phyloP scores from a whole-genome alignment of 2,329 filamentous ascomycete species.

The Arthrobotrys conoides region DNA sequence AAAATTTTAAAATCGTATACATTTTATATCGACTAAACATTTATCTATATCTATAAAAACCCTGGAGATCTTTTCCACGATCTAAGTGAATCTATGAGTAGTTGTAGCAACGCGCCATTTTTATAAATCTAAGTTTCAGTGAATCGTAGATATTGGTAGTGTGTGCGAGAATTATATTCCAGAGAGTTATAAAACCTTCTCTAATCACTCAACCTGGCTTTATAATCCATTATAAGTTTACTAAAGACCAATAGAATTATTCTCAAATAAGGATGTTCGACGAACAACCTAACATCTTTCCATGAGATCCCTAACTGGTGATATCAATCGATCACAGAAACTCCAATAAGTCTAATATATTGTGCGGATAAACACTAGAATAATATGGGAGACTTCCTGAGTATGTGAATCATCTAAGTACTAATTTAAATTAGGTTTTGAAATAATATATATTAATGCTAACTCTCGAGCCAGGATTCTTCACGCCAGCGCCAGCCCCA shows the following conservation, averaged over 20 bases:
- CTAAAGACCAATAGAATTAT: not conserved
- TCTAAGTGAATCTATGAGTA: too few relatives aligned
- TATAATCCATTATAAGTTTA: not conserved
- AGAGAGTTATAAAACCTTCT: not conserved
- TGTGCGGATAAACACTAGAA: not conserved
- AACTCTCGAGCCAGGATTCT: slow-evolving; percentile 19
- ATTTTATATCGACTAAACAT: too few relatives aligned
- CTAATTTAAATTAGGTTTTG: not conserved
- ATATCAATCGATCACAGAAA: not conserved
- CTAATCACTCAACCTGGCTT: not conserved
- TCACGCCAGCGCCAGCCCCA: slow-evolving; percentile 14
- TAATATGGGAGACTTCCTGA: not conserved
- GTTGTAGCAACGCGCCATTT: not conserved
- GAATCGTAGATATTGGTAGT: not conserved
- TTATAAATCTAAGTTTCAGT: not conserved
- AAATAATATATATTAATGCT: not conserved
- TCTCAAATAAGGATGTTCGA: not conserved
- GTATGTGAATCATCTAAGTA: not conserved
- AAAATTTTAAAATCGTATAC: too few relatives aligned
- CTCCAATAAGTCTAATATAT: not conserved
- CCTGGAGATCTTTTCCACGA: too few relatives aligned
- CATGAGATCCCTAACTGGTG: not conserved
- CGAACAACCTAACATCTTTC: not conserved
- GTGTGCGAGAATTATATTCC: not conserved
- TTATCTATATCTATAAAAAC: too few relatives aligned